Evolutionary conservation across 2,329 filamentous ascomycete species (phyloP), one percentile per base, ranked within the genome.

Genomic region (Penicillium sp.): DNA sequence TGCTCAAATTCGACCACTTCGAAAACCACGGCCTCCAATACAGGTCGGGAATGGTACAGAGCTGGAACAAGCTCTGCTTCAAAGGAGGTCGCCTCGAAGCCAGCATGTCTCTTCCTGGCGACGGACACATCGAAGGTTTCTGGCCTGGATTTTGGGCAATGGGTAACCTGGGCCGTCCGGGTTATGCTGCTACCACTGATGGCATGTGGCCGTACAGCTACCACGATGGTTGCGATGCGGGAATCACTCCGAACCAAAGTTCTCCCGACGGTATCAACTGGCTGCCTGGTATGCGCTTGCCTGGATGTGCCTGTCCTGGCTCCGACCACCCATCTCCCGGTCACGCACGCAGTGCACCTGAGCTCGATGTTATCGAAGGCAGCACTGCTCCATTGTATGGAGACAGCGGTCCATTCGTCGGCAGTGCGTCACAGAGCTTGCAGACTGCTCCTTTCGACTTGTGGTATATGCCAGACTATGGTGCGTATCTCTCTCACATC

Each of bases 131-230:
- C 12, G 77, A 81, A 47, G 85, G 85, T 49, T 85, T 88, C 68
- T 88, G 85, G 85, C 85, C 85, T 35, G 85, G 85, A 67, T 86
- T 87, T 67, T 88, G 85, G 85, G 77, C 83, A 0, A 87, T 88
- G 82, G 85, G 85, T 4, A 88, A 88, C 61, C 75, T 88, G 18
- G 85, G 81, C 31, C 77, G 85, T 55, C 82, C 85, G 22, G 85
- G 85, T 11, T 86, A 86, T 66, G 77, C 81, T 28, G 80, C 83
- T 9, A 86, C 84, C 1, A 88, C 84, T 0, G 84, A 88, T 54
- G 85, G 85, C 4, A 75, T 87, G 66, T 88, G 85, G 85, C 85
- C 85, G 0, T 88, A 88, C 71, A 86, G 81, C 57, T 88, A 88
- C 63, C 76, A 82, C 56, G 78, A 87, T 58, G 69, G 77, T 36